Percentiles rank a stretch among this genome's conserved stretches.
These are phyloP conservation scores for Hylodesmum podocarpum DNA, from an alignment of 306 rosid genomes.

Conservation along the genomic window DNA sequence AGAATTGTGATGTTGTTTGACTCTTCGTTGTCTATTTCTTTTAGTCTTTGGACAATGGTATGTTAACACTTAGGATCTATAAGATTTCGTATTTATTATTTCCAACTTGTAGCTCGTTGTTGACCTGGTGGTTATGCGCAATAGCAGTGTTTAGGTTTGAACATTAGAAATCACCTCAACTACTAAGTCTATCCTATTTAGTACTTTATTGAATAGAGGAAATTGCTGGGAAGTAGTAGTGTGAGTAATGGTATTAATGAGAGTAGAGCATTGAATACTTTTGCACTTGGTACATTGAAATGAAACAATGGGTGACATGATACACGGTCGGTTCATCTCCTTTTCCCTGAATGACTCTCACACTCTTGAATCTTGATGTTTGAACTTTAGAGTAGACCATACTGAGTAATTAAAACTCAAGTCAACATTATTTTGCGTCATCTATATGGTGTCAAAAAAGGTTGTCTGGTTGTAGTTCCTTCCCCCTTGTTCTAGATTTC, in stretches of 20 bases:
- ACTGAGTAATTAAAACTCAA: background rate
- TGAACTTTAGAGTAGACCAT: slow-evolving; percentile 20
- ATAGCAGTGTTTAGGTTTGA: no score
- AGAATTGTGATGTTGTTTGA: slow-evolving; percentile 12
- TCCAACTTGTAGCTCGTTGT: no score
- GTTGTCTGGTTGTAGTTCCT: background rate
- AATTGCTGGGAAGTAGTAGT: background rate
- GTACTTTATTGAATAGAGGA: background rate
- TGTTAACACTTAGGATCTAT: no score
- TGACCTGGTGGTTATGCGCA: no score
- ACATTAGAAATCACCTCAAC: no score
- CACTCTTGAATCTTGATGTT: background rate
- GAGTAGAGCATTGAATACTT: slow-evolving; percentile 17
- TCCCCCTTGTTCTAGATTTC: slow-evolving; percentile 1
- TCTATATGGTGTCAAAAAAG: background rate
- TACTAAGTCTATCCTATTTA: no score
- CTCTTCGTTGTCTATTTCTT: no score
- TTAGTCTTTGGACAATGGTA: no score
- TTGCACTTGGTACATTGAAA: background rate
- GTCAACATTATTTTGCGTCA: background rate
- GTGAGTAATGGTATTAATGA: slow-evolving; percentile 19
- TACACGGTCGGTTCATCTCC: slow-evolving; percentile 33
- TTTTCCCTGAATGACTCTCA: slow-evolving; percentile 13
- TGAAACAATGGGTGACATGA: slow-evolving; percentile 17
- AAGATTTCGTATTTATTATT: no score